Evolutionary conservation across 2,329 filamentous ascomycete genomes (phyloP).

Genomic region (Verticillium klebahnii): DNA sequence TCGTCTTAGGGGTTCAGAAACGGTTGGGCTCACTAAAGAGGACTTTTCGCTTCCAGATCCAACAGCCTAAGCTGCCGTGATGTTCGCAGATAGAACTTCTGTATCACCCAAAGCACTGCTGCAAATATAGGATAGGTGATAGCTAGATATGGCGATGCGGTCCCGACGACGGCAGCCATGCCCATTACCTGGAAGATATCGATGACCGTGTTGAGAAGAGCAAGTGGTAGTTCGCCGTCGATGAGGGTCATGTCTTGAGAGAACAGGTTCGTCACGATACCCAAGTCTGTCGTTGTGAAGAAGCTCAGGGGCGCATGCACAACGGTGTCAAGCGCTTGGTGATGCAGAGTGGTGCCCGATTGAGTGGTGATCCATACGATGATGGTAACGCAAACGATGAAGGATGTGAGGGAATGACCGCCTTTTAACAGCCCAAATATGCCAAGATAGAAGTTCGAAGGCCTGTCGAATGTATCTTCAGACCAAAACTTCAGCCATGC

Average conservation of each 20-base stretch:
- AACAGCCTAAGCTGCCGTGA: slow-evolving; percentile 51
- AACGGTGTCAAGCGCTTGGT: slow-evolving; percentile 15
- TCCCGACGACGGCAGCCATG: slow-evolving; percentile 38
- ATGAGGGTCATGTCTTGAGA: slow-evolving; percentile 32
- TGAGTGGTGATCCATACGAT: slow-evolving; percentile 15
- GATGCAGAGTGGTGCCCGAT: slow-evolving; percentile 17
- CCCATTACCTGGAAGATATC: slow-evolving; percentile 21
- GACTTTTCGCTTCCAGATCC: slow-evolving; percentile 52
- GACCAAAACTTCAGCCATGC: slow-evolving; percentile 29
- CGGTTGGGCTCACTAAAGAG: slow-evolving; percentile 38
- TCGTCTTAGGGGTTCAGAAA: background rate
- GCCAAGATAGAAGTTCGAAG: slow-evolving; percentile 13
- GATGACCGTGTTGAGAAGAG: slow-evolving; percentile 18
- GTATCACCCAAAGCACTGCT: slow-evolving; percentile 38
- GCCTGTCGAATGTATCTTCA: slow-evolving; percentile 10
- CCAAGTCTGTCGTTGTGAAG: slow-evolving; percentile 29
- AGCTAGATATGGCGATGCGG: slow-evolving; percentile 31
- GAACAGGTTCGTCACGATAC: slow-evolving; percentile 31
- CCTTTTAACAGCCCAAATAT: slow-evolving; percentile 14
- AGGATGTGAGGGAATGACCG: background rate
- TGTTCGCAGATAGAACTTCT: slow-evolving; percentile 51
- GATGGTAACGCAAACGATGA: slow-evolving; percentile 12
- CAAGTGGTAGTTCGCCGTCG: slow-evolving; percentile 25
- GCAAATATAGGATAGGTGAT: slow-evolving; percentile 40
- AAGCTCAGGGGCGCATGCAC: slow-evolving; percentile 29